Conservation (phyloP, 1,284 basidiomycete genomes). For the Hymenochaete sp. region DNA sequence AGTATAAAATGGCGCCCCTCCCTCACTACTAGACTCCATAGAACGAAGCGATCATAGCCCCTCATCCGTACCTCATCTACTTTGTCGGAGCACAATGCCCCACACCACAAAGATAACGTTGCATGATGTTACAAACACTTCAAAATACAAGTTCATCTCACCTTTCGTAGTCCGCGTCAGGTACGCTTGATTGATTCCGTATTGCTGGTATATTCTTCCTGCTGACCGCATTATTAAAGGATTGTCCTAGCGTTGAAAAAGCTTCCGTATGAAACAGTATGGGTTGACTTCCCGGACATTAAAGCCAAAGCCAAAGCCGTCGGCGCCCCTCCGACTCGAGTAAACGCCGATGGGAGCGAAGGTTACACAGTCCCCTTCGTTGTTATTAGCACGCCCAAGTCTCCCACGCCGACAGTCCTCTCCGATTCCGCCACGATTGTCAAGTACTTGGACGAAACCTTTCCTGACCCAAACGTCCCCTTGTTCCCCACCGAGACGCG, state of each 20-base stretch:
- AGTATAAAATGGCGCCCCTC: too few relatives aligned
- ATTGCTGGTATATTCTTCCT: conserved; percentile 18
- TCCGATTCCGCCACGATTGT: conserved; percentile 38
- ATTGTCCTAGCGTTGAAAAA: conserved; percentile 33
- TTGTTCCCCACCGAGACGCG: conserved; percentile 27
- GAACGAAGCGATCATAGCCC: too few relatives aligned
- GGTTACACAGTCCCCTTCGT: conserved; percentile 33
- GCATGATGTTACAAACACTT: conserved; percentile 25
- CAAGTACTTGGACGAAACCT: conserved; percentile 37
- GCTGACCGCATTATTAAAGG: conserved; percentile 18
- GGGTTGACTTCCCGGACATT: conserved; percentile 36
- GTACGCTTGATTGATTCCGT: conserved; percentile 25
- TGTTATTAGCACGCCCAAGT: conserved; percentile 19
- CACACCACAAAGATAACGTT: conserved; percentile 20
- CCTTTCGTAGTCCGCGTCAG: conserved; percentile 28
- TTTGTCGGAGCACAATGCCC: too few relatives aligned
- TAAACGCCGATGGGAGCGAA: conserved; percentile 24
- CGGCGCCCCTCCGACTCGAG: conserved; percentile 27
- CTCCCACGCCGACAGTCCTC: conserved; percentile 25
- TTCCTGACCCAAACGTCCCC: conserved; percentile 29
- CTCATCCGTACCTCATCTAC: too few relatives aligned
- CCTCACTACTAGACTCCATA: too few relatives aligned
- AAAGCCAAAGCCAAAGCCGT: conserved; percentile 25
- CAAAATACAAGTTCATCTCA: conserved; percentile 22
- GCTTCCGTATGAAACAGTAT: conserved; percentile 33